These are phyloP conservation scores for Penicillium sp. DNA, from an alignment of 2,329 filamentous ascomycete species.

Conservation along the genomic window DNA sequence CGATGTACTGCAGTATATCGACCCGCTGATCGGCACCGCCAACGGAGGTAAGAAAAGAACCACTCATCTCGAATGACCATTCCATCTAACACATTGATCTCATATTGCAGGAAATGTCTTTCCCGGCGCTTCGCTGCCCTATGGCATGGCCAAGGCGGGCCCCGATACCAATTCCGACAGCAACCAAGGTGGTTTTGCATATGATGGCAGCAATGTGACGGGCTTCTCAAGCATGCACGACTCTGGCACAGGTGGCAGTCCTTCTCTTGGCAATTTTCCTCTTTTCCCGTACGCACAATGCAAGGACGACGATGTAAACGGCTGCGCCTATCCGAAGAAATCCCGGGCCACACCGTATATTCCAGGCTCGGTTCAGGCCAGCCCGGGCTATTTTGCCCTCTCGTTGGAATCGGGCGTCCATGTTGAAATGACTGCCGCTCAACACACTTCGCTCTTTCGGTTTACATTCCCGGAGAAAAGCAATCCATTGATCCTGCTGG, in stretches of 20 bases:
- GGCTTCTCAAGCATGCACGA: constrained; percentile 57
- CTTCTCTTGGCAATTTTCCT: constrained; percentile 72
- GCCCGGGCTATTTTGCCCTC: constrained; percentile 67
- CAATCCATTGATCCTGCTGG: constrained; percentile 64
- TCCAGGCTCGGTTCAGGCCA: constrained; percentile 57
- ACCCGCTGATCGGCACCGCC: constrained; percentile 58
- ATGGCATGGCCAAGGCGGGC: constrained; percentile 60
- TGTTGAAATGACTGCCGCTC: constrained; percentile 67
- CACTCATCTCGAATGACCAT: background rate
- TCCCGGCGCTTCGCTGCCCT: constrained; percentile 57
- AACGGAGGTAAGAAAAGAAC: constrained; percentile 44
- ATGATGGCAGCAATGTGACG: constrained; percentile 53
- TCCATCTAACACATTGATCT: background rate
- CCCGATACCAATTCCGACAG: constrained; percentile 53
- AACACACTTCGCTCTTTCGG: constrained; percentile 65
- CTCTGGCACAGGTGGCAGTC: constrained; percentile 53
- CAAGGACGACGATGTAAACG: constrained; percentile 60
- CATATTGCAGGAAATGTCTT: constrained; percentile 55
- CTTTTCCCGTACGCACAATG: constrained; percentile 69
- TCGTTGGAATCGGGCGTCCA: constrained; percentile 59
- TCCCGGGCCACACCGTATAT: constrained; percentile 52
- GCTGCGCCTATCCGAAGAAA: constrained; percentile 62
- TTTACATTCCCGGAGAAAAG: constrained; percentile 59
- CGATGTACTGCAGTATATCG: constrained; percentile 48
- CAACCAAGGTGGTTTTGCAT: constrained; percentile 60